Conservation (phyloP, 139 green algal species). For the Chlamydomonas incerta region DNA sequence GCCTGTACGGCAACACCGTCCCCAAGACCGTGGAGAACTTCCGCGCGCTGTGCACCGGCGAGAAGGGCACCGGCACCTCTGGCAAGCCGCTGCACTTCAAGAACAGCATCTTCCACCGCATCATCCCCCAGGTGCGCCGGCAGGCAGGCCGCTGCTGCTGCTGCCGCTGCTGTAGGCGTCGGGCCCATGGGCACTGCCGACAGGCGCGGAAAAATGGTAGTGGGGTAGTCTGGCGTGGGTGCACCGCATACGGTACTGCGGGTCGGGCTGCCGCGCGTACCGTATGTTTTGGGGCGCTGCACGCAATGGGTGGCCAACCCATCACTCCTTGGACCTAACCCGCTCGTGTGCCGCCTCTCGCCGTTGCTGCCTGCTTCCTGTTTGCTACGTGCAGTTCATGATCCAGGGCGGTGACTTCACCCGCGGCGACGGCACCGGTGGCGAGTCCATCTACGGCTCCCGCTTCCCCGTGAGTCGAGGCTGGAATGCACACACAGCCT, state of each 20-base stretch:
- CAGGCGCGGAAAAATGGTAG: too few species aligned
- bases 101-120: conserved; percentile 86
- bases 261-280: too few species aligned
- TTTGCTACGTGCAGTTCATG: conserved; percentile 86
- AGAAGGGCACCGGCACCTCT: conserved; percentile 80
- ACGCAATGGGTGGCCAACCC: too few species aligned
- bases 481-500: too few species aligned
- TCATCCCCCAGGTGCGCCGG: conserved; percentile 78
- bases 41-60: conserved; percentile 63
- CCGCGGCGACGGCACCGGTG: conserved; percentile 80
- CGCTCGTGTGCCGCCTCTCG: too few species aligned
- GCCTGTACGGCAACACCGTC: conserved; percentile 85
- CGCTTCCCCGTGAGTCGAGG: conserved; percentile 75
- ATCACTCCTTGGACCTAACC: too few species aligned
- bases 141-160: too few species aligned
- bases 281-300: too few species aligned
- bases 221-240: too few species aligned
- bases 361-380: conserved; percentile 43
- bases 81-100: conserved; percentile 91
- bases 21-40: conserved; percentile 87
- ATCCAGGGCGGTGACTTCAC: conserved; percentile 92
- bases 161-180: too few species aligned
- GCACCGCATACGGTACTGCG: too few species aligned
- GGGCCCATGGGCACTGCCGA: too few species aligned
- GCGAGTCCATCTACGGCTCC: conserved; percentile 91